phyloP scores from a whole-genome alignment of 1,284 basidiomycete species.

The Sphaerobolus stellatus region DNA sequence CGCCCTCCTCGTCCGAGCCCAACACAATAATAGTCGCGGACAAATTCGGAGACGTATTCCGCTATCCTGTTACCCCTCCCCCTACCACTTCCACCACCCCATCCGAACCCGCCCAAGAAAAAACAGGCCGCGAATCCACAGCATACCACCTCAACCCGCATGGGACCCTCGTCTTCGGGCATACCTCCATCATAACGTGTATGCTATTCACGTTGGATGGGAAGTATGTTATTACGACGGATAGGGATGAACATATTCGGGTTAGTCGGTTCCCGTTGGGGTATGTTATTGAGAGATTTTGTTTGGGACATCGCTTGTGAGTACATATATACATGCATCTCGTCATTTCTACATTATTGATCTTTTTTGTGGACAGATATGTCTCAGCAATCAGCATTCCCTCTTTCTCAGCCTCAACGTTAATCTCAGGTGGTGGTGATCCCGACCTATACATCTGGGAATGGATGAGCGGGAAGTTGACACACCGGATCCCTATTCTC shows the following conservation, averaged over 20 bases:
- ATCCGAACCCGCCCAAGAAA: conserved; percentile 21
- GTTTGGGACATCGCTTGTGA: conserved; percentile 78
- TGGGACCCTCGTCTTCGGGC: conserved; percentile 75
- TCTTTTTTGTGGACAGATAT: conserved; percentile 50
- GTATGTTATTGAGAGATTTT: conserved; percentile 80
- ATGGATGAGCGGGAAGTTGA: conserved; percentile 62
- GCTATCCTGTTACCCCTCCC: conserved; percentile 46
- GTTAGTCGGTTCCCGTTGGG: conserved; percentile 87
- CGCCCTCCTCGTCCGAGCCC: conserved; percentile 40
- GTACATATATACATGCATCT: conserved; percentile 25
- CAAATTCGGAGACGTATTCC: conserved; percentile 86
- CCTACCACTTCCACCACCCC: conserved; percentile 20
- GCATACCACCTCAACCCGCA: conserved; percentile 72
- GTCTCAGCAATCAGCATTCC: conserved; percentile 80
- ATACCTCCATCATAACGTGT: conserved; percentile 79
- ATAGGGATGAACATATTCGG: conserved; percentile 90
- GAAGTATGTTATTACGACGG: conserved; percentile 78
- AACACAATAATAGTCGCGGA: conserved; percentile 72
- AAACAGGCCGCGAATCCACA: conserved; percentile 36
- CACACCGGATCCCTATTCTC: conserved; percentile 54
- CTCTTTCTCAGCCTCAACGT: conserved; percentile 40
- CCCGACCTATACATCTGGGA: conserved; percentile 76
- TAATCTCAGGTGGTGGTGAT: conserved; percentile 90
- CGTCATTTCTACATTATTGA: neutral
- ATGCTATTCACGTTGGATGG: conserved; percentile 69